phyloP scores from a whole-genome alignment of 768 basidiomycete genomes.

The Butyriboletus loyo region DNA sequence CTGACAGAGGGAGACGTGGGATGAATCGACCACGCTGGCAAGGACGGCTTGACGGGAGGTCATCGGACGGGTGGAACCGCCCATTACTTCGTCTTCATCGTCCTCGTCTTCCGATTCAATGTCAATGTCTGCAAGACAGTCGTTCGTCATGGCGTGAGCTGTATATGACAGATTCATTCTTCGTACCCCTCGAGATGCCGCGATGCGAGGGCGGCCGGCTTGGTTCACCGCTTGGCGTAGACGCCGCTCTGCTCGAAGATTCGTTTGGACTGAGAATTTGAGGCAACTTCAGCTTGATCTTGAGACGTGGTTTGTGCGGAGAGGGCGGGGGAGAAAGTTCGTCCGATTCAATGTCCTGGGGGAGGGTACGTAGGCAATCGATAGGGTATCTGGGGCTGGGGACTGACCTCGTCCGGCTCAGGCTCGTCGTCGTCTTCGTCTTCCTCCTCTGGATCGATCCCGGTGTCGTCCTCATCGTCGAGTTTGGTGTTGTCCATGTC shows the following conservation, averaged over 20 bases:
- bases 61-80: background rate
- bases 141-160: background rate
- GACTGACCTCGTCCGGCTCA: conserved; percentile 11
- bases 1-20: background rate
- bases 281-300: conserved; percentile 61
- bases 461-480: conserved; percentile 38
- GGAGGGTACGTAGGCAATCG: background rate
- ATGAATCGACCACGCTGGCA: background rate
- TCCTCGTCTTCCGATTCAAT: background rate
- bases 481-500: conserved; percentile 35
- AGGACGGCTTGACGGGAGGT: background rate
- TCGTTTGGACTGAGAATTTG: conserved; percentile 33
- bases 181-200: conserved; percentile 24
- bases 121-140: background rate
- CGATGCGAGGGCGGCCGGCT: conserved; percentile 27
- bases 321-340: conserved; percentile 33
- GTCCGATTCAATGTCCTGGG: conserved; percentile 34
- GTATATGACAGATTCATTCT: no score
- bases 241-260: conserved; percentile 28
- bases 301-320: conserved; percentile 44
- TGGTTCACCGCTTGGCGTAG: conserved; percentile 21
- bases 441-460: conserved; percentile 33
- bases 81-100: background rate
- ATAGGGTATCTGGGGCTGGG: background rate
- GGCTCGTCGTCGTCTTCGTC: conserved; percentile 24